These are phyloP conservation scores for Labyrinthula sp. DNA, from an alignment of 352 stramenopile genomes.

Conservation along the genomic window DNA sequence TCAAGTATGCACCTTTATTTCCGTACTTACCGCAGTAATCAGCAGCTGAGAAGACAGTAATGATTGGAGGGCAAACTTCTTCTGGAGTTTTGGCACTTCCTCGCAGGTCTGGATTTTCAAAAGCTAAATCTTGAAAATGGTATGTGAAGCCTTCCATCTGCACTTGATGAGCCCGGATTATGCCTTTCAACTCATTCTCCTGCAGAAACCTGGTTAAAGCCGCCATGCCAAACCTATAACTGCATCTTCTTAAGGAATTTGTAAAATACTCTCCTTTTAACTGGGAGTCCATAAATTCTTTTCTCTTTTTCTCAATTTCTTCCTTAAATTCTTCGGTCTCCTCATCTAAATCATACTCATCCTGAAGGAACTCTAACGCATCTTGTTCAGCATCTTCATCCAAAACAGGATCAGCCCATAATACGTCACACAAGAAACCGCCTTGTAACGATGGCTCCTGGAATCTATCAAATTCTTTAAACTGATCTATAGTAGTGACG, in stretches of 20 bases:
- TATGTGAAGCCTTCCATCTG: slow-evolving; percentile 54
- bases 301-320: too few relatives aligned
- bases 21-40: slow-evolving; percentile 71
- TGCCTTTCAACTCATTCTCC: slow-evolving; percentile 84
- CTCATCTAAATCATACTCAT: too few relatives aligned
- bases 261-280: too few relatives aligned
- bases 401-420: slow-evolving; percentile 23
- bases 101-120: too few relatives aligned
- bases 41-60: slow-evolving; percentile 60
- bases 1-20: slow-evolving; percentile 61
- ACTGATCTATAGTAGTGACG: slow-evolving; percentile 56
- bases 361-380: slow-evolving; percentile 17
- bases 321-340: too few relatives aligned
- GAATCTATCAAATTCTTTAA: slow-evolving; percentile 33
- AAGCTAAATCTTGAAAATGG: slow-evolving; percentile 32
- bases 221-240: slow-evolving; percentile 95
- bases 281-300: too few relatives aligned
- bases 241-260: too few relatives aligned
- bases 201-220: slow-evolving; percentile 89
- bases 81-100: slow-evolving; percentile 41
- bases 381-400: slow-evolving; percentile 17
- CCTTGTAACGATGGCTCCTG: slow-evolving; percentile 43
- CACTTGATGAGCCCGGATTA: slow-evolving; percentile 80
- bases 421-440: slow-evolving; percentile 3
- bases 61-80: slow-evolving; percentile 45